Evolutionary conservation across 2,329 filamentous ascomycete species (phyloP).

Genomic region (Nemania sp.): DNA sequence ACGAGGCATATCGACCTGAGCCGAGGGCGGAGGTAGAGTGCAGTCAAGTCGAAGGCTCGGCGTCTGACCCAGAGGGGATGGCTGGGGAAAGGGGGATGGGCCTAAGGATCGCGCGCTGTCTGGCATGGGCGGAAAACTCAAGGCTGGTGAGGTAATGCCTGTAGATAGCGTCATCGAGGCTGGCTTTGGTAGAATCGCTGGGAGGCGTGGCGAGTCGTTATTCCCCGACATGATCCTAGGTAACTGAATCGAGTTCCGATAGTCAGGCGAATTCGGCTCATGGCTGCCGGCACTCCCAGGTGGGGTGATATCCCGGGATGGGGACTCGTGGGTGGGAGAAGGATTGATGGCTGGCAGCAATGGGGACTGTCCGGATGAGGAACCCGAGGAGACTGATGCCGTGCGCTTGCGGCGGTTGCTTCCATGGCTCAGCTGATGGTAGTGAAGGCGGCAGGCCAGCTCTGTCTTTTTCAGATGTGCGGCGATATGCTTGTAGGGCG

Average conservation of each 20-base stretch:
- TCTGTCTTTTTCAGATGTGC: constrained; percentile 88
- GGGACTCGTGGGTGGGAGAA: constrained; percentile 64
- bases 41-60: constrained; percentile 72
- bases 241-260: constrained; percentile 61
- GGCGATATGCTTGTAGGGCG: constrained; percentile 92
- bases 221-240: constrained; percentile 65
- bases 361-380: constrained; percentile 67
- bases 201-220: constrained; percentile 63
- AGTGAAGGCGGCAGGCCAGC: constrained; percentile 86
- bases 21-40: constrained; percentile 56
- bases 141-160: constrained; percentile 52
- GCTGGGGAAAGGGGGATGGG: constrained; percentile 60
- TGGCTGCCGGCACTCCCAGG: constrained; percentile 60
- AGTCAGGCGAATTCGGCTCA: constrained; percentile 58
- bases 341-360: constrained; percentile 60
- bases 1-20: constrained; percentile 71
- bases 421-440: constrained; percentile 86
- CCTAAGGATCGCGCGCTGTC: constrained; percentile 58
- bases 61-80: constrained; percentile 55
- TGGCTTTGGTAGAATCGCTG: constrained; percentile 76
- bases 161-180: constrained; percentile 61
- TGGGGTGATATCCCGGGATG: constrained; percentile 63
- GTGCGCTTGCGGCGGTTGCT: constrained; percentile 83
- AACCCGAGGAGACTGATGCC: constrained; percentile 75
- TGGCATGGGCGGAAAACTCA: constrained; percentile 57